These are phyloP conservation scores for Brasilioporus rufonigricans DNA, from an alignment of 768 basidiomycete species.

Conservation along the genomic window DNA sequence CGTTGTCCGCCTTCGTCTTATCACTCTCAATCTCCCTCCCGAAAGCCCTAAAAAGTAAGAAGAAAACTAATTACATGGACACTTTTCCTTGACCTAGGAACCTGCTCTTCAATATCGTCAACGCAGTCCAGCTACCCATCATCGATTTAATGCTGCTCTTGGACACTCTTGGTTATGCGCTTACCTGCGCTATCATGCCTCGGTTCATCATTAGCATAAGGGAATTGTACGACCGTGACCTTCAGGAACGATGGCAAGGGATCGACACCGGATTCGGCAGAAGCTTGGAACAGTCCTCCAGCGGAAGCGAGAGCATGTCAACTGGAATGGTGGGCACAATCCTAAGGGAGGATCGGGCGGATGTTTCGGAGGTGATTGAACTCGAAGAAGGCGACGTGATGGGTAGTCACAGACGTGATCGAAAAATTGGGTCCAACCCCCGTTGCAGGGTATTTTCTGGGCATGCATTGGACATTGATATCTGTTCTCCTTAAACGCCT, in stretches of 20 bases:
- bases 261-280: slow-evolving; percentile 16
- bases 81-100: not conserved
- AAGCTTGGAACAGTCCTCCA: not conserved
- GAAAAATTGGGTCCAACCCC: not conserved
- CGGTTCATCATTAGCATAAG: slow-evolving; percentile 18
- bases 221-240: not conserved
- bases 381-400: not conserved
- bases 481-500: not conserved
- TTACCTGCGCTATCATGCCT: slow-evolving; percentile 4
- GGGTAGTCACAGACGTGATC: not conserved
- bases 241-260: not conserved
- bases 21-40: not conserved
- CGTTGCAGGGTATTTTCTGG: not conserved
- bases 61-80: not conserved
- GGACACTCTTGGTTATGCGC: not conserved
- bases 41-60: not conserved
- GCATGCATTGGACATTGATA: not conserved
- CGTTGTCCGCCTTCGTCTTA: no score
- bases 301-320: not conserved
- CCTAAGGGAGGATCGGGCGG: no score
- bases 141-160: not conserved
- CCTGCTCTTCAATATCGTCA: slow-evolving; percentile 4
- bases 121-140: not conserved
- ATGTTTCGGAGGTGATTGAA: not conserved
- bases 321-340: not conserved